Evolutionary conservation across 2,329 filamentous ascomycete genomes (phyloP).

Genomic region (Venturia pyrina): DNA sequence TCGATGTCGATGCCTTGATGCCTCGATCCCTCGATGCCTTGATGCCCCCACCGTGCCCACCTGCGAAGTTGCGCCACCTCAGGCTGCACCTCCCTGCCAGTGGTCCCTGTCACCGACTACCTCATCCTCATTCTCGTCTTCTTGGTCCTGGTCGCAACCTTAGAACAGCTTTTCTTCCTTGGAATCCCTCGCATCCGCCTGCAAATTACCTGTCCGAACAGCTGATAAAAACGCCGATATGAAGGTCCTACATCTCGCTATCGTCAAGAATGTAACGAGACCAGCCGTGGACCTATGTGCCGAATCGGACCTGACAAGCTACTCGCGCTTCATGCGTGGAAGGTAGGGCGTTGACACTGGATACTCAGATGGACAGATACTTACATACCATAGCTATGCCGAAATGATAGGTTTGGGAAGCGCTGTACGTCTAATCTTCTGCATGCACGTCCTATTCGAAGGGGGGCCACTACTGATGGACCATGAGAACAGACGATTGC

Average conservation of each 20-base stretch:
- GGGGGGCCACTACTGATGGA: background rate
- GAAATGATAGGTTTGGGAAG: constrained; percentile 1
- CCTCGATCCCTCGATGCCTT: too few species aligned
- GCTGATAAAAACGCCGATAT: constrained; percentile 42
- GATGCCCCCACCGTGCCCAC: too few species aligned
- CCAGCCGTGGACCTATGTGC: constrained; percentile 66
- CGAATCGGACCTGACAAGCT: constrained; percentile 68
- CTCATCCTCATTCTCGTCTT: background rate
- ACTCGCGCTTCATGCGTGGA: constrained; percentile 68
- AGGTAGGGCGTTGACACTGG: constrained; percentile 40
- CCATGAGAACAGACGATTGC: constrained; percentile 33
- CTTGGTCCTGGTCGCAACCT: background rate
- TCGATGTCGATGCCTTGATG: too few species aligned
- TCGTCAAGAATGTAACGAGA: constrained; percentile 69
- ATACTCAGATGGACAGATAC: background rate
- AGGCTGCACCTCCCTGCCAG: too few species aligned
- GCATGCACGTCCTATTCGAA: background rate
- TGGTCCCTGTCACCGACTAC: background rate
- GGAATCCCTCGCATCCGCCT: background rate
- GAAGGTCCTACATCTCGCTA: constrained; percentile 82
- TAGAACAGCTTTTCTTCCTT: background rate
- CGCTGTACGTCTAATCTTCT: background rate
- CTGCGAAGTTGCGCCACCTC: too few species aligned
- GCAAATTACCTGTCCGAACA: background rate
- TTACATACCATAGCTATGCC: background rate